Evolutionary conservation across 2,329 filamentous ascomycete genomes (phyloP).

Genomic region (Aureobasidium sp.): DNA sequence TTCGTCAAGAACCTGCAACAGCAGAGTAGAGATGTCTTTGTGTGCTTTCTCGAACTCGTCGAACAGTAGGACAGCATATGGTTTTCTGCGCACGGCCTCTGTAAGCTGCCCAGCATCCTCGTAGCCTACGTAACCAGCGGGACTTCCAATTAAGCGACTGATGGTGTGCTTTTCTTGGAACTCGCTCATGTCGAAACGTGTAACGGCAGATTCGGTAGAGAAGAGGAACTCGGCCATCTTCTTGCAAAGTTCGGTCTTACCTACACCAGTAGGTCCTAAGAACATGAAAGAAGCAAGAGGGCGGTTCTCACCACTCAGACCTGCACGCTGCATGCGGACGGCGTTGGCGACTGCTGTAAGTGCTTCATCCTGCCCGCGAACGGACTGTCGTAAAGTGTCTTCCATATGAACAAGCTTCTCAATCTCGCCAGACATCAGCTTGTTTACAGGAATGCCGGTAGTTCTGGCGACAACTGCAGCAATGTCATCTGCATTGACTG

Average conservation of each 20-base stretch:
- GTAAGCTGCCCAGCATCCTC: constrained; percentile 95
- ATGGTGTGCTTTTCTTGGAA: constrained; percentile 98
- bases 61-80: constrained; percentile 88
- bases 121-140: constrained; percentile 92
- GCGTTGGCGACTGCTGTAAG: constrained; percentile 86
- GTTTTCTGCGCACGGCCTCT: constrained; percentile 88
- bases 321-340: constrained; percentile 87
- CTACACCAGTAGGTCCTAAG: constrained; percentile 90
- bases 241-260: constrained; percentile 96
- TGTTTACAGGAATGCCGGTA: constrained; percentile 87
- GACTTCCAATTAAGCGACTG: constrained; percentile 82
- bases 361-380: constrained; percentile 91
- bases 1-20: constrained; percentile 92
- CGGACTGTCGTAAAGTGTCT: constrained; percentile 71
- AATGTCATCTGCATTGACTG: constrained; percentile 93
- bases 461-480: constrained; percentile 82
- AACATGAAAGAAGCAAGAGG: constrained; percentile 96
- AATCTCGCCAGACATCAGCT: constrained; percentile 86
- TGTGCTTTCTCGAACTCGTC: constrained; percentile 99
- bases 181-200: constrained; percentile 96
- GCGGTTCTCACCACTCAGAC: constrained; percentile 82
- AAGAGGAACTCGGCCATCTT: constrained; percentile 91
- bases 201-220: constrained; percentile 81
- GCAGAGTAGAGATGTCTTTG: constrained; percentile 82
- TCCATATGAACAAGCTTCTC: constrained; percentile 97